phyloP scores from a whole-genome alignment of 2,329 filamentous ascomycete species.

The Zymoseptoria passerinii region DNA sequence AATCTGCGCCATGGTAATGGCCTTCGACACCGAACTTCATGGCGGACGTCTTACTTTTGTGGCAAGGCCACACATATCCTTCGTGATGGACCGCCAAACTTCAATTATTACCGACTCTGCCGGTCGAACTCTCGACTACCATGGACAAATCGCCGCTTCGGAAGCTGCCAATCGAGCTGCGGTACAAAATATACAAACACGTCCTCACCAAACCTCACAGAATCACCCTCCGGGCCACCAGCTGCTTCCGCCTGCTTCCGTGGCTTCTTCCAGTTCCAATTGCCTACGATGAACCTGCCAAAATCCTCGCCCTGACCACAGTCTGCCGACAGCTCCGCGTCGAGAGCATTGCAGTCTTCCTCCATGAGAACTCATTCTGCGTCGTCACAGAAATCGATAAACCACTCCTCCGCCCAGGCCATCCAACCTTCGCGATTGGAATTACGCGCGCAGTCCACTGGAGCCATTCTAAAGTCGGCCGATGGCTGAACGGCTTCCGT shows the following conservation, averaged over 20 bases:
- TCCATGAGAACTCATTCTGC: background rate
- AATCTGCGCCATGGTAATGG: too few relatives aligned
- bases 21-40: too few relatives aligned
- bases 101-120: too few relatives aligned
- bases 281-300: background rate
- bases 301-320: background rate
- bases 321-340: background rate
- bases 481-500: background rate
- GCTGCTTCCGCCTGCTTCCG: background rate
- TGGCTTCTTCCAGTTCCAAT: background rate
- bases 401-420: too few relatives aligned
- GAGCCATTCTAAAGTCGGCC: background rate
- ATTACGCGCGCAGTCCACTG: background rate
- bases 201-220: background rate
- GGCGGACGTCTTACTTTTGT: too few relatives aligned
- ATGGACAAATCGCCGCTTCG: background rate
- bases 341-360: background rate
- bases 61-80: too few relatives aligned
- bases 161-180: background rate
- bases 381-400: background rate
- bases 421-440: too few relatives aligned
- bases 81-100: too few relatives aligned
- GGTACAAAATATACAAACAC: background rate
- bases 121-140: background rate
- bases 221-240: background rate